Evolutionary conservation across 768 basidiomycete genomes (phyloP).

Genomic region (Phylloporus sp.): DNA sequence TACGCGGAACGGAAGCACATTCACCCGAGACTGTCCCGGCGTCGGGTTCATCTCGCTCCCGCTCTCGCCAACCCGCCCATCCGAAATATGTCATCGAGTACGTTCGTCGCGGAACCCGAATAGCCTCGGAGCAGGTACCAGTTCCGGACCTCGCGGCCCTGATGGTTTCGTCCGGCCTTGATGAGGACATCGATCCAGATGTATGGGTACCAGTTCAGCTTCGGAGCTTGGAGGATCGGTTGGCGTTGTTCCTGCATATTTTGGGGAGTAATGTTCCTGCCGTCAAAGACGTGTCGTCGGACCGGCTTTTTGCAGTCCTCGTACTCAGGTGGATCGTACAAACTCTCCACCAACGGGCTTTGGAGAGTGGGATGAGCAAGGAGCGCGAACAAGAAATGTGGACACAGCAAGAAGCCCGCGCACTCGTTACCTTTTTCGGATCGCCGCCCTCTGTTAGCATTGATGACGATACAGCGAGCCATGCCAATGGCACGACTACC

Average conservation of each 20-base stretch:
- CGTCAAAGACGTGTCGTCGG: conserved; percentile 43
- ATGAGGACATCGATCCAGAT: conserved; percentile 17
- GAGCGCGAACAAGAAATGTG: conserved; percentile 66
- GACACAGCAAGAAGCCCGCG: conserved; percentile 57
- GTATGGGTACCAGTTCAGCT: conserved; percentile 44
- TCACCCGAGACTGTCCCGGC: conserved; percentile 23
- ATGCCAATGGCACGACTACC: conserved; percentile 14
- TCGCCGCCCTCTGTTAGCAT: neutral
- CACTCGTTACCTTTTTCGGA: conserved; percentile 51
- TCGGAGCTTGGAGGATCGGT: conserved; percentile 44
- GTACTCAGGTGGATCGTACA: conserved; percentile 59
- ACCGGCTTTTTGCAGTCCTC: conserved; percentile 47
- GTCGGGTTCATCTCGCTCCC: conserved; percentile 34
- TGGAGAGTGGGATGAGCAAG: conserved; percentile 43
- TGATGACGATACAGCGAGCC: conserved; percentile 14
- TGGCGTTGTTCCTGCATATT: conserved; percentile 51
- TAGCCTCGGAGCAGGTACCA: conserved; percentile 52
- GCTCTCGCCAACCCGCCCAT: conserved; percentile 12
- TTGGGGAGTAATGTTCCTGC: conserved; percentile 49
- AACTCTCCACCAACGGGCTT: conserved; percentile 46
- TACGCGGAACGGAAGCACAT: conserved; percentile 41
- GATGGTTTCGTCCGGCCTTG: conserved; percentile 35
- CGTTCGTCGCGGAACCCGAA: conserved; percentile 61
- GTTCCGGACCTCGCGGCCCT: conserved; percentile 48
- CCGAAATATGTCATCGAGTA: conserved; percentile 47